phyloP scores from a whole-genome alignment of 768 basidiomycete species.

The Russula foetens region DNA sequence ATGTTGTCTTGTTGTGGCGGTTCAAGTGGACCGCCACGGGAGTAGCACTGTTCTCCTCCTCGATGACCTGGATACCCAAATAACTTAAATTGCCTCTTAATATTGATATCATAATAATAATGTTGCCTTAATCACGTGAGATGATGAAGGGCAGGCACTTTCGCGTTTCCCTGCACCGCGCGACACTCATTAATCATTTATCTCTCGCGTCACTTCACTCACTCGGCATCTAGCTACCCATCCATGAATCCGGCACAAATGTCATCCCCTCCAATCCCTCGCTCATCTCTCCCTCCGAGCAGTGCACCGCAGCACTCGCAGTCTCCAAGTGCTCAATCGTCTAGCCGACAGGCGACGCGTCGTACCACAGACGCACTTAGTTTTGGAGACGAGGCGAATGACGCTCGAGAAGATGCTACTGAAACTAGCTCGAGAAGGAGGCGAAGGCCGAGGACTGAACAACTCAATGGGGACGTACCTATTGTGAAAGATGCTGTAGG shows the following conservation, averaged over 20 bases:
- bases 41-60: neutral
- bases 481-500: constrained; percentile 91
- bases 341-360: constrained; percentile 24
- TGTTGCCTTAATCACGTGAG: constrained; percentile 2
- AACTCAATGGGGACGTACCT: constrained; percentile 61
- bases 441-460: constrained; percentile 33
- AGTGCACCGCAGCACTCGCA: constrained; percentile 36
- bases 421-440: constrained; percentile 33
- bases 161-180: constrained; percentile 31
- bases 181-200: constrained; percentile 19
- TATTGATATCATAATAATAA: neutral
- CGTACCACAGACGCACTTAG: constrained; percentile 28
- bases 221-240: neutral
- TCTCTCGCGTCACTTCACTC: constrained; percentile 16
- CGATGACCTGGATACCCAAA: constrained; percentile 1
- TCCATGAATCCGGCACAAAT: constrained; percentile 47
- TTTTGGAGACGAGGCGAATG: constrained; percentile 40
- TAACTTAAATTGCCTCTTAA: constrained; percentile 8
- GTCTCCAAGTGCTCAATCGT: constrained; percentile 29
- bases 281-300: constrained; percentile 46
- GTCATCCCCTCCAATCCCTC: constrained; percentile 48
- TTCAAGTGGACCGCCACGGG: neutral
- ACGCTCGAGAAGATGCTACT: constrained; percentile 30
- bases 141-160: constrained; percentile 36
- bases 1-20: neutral